Conservation (phyloP, 169 alveolate genomes). For the Cryptosporidium muris region DNA sequence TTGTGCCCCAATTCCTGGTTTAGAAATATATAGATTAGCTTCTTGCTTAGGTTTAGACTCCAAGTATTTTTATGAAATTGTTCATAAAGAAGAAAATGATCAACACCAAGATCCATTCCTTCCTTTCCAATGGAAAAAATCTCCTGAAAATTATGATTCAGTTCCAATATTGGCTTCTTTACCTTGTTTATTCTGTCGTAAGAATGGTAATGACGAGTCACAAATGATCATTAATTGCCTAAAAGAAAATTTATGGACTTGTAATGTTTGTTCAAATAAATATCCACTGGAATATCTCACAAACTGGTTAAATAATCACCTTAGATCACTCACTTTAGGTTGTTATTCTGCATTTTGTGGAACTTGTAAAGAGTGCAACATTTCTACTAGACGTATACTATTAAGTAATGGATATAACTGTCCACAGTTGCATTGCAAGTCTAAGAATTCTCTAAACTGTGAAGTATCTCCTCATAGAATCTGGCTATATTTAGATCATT, state of each 20-base stretch:
- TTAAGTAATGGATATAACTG: conserved; percentile 72
- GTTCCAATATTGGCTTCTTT: conserved; percentile 59
- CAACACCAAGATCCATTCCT: conserved; percentile 3
- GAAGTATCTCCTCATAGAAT: conserved; percentile 56
- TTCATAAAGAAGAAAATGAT: conserved; percentile 57
- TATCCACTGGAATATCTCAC: conserved; percentile 42
- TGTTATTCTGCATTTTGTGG: conserved; percentile 63
- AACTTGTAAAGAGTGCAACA: conserved; percentile 48
- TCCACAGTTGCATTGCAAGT: conserved; percentile 73
- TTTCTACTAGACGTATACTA: conserved; percentile 72
- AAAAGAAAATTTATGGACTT: conserved; percentile 45
- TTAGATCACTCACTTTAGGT: conserved; percentile 43
- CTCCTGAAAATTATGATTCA: conserved; percentile 19
- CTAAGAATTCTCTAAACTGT: conserved; percentile 22
- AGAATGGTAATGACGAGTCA: conserved; percentile 3
- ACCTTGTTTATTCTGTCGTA: conserved; percentile 16
- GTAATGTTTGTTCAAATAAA: conserved; percentile 9
- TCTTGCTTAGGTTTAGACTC: conserved; percentile 56
- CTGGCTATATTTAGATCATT: conserved; percentile 60
- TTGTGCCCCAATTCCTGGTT: conserved; percentile 89
- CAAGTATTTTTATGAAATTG: conserved; percentile 33
- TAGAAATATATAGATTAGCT: conserved; percentile 80
- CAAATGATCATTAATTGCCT: conserved; percentile 1
- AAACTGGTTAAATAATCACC: conserved; percentile 59
- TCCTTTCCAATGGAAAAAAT: conserved; percentile 53